Base-by-base conservation (phyloP, 2,329 filamentous ascomycete species). In the Teratosphaeria epicoccoides region DNA sequence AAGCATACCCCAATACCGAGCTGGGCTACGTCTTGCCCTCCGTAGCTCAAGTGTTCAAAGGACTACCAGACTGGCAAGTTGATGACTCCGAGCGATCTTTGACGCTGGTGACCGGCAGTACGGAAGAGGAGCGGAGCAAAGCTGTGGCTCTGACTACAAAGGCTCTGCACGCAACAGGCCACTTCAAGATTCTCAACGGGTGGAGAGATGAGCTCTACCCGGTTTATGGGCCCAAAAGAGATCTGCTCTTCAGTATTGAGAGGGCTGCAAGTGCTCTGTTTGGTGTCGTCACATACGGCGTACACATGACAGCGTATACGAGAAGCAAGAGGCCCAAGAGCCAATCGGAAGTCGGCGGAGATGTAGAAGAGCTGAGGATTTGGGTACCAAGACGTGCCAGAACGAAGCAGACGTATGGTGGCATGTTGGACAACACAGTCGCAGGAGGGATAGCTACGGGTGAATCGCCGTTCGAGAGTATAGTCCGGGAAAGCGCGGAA, bases 391-490 rank as follows among this genome's bases (percentile, higher is more conserved):
- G 83, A 45, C 78, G 93, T 9, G 80, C 89, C 11, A 75, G 74
- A 48, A 79, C 75, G 53, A 98, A 97, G 74, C 81, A 87, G 59
- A 96, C 89, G 0, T 98, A 91, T 65, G 84, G 85, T 0, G 79
- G 85, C n/a, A 90, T 96, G 75, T 75, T 98, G 58, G 93, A 98
- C 69, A 98, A 97, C 68, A 89, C 89, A 1, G 93, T 95, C 6
- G 93, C 90, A 0, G 87, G 87, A 2, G 87, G 88, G 0, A 83
- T 97, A 59, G 83, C 85, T 66, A 87, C 87, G 0, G 85, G 84
- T 12, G 90, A 96, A 67, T 77, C 77, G 22, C 85, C 87, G 0
- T 84, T 89, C 47, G 88, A 91, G 64, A 88, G 85, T 66, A 72
- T 95, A 49, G 77, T 96, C 20, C 81, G 91, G 50, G 93, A 98